Conservation (phyloP, 2,329 filamentous ascomycete species). For the Fusarium devonianum region DNA sequence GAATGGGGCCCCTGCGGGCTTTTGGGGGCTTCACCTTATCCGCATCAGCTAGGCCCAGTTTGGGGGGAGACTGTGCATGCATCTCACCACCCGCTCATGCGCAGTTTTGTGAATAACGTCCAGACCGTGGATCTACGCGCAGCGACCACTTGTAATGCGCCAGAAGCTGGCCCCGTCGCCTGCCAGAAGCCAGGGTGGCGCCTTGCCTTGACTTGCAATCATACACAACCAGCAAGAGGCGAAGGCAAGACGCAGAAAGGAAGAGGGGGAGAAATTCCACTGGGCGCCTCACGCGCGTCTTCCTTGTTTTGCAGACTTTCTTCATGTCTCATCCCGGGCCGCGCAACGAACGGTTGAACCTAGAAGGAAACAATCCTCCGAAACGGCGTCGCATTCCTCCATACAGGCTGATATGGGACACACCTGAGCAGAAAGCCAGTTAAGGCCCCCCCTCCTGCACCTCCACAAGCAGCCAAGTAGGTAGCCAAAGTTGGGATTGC, state of each 20-base stretch:
- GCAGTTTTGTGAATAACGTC: neutral
- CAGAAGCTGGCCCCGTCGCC: too few species aligned
- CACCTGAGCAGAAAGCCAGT: too few species aligned
- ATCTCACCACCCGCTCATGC: neutral
- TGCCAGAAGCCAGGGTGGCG: too few species aligned
- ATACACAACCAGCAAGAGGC: too few species aligned
- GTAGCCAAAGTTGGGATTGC: neutral
- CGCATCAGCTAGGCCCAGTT: conserved; percentile 1
- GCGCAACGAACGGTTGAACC: conserved; percentile 6
- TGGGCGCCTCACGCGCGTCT: conserved; percentile 9
- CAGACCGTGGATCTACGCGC: neutral
- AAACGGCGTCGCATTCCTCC: neutral
- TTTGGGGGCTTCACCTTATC: neutral
- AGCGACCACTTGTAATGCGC: neutral
- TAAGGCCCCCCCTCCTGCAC: too few species aligned
- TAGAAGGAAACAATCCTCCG: neutral
- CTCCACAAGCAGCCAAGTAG: too few species aligned
- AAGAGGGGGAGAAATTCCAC: neutral
- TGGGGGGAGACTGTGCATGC: neutral
- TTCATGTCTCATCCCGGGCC: conserved; percentile 27
- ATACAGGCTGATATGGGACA: too few species aligned
- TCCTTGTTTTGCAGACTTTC: conserved; percentile 3
- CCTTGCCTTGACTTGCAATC: too few species aligned
- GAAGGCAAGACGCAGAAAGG: too few species aligned
- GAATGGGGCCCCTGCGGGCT: conserved; percentile 28